Evolutionary conservation across 108 stramenopile species (phyloP), one percentile per base, ranked within the genome.

Genomic region (Aurantiochytrium sp.): DNA sequence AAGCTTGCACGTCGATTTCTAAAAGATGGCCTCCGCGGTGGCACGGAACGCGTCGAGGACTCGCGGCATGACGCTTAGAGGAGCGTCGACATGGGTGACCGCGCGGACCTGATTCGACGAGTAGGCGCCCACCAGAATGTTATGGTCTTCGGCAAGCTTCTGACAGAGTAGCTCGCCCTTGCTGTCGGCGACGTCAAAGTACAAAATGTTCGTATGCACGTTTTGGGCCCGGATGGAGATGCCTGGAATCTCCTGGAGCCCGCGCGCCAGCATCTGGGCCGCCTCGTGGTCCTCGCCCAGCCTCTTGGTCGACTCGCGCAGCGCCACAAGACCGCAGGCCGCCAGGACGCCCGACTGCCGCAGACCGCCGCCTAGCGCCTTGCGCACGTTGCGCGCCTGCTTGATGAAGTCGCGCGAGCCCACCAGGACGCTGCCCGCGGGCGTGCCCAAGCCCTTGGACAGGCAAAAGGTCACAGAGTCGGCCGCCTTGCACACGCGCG

Each of bases 301-400:
- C 59, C 96, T 90, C n/a, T 93, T 93, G 10, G 96, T 91, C 86
- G 95, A 93, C 87, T 97, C 93, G 68, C 94, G 68, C 19, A 98
- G 89, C 3, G 96, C 97, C 88, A 95, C 94, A 88, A 97, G 88
- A 5, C 96, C 96, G 94, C 96, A 95, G 37, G 95, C 93, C 8
- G 97, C 97, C 45, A 98, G 91, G 2, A 97, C 95, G 45, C 97
- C 97, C 2, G 92, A 94, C 69, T 99, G 98, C 37, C 98, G 93
- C 98, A 98, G 98, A 8, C 97, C 98, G 31, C 98, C 98, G 1
- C 98, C 98, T 45, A 96, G 91, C 24, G 96, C 95, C 91, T 99
- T 99, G 0, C 98, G 85, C 55, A 95, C 94, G 73, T 97, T 92
- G 68, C 94, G 90, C 8, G 98, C 97, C 69, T 95, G 88, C 37